Percentiles rank a stretch among this genome's conserved stretches.
phyloP scores from a whole-genome alignment of 805 yeast species.

The Yarrowia sp. region DNA sequence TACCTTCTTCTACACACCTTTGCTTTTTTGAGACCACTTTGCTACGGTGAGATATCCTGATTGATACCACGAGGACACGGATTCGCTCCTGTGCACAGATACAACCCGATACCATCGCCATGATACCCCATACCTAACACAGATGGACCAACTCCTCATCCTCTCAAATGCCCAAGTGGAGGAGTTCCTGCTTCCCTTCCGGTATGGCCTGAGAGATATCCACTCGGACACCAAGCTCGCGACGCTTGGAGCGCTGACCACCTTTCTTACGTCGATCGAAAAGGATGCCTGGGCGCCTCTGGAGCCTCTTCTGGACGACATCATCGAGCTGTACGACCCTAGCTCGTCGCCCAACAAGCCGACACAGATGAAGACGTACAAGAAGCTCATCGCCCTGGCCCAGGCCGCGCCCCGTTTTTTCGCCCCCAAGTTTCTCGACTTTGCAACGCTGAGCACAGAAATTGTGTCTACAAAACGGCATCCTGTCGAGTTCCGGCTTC shows the following conservation, averaged over 20 bases:
- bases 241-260: neutral
- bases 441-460: constrained; percentile 2
- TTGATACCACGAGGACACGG: neutral
- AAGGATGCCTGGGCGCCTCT: constrained; percentile 3
- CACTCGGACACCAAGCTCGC: constrained; percentile 10
- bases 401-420: constrained; percentile 3
- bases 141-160: constrained; percentile 24
- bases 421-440: constrained; percentile 9
- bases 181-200: constrained; percentile 17
- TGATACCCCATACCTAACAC: neutral
- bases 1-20: neutral
- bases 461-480: constrained; percentile 17
- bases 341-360: constrained; percentile 16
- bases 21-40: constrained; percentile 20
- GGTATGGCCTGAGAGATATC: constrained; percentile 12
- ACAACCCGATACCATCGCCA: neutral
- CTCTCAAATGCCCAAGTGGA: constrained; percentile 19
- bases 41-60: constrained; percentile 1
- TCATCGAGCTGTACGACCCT: constrained; percentile 4
- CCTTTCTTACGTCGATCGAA: neutral
- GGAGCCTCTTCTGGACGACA: constrained; percentile 14
- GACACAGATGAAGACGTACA: constrained; percentile 3
- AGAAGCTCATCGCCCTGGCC: constrained; percentile 13
- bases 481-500: constrained; percentile 20
- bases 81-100: neutral